Evolutionary conservation across 495 filamentous ascomycete genomes (phyloP).

Genomic region (Stereocaulon alpinum): DNA sequence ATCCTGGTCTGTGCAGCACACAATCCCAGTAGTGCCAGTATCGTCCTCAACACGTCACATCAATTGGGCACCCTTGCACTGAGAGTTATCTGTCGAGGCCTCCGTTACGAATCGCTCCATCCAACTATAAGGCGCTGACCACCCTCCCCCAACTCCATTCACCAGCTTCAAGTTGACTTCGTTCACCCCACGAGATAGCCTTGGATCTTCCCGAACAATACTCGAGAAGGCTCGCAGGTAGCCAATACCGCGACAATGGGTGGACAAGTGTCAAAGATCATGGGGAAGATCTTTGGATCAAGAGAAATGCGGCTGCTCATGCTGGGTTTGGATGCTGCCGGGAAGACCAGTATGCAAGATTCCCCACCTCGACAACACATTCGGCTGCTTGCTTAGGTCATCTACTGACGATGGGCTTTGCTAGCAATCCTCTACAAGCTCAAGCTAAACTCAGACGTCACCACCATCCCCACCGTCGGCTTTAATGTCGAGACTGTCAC

Average conservation of each 20-base stretch:
- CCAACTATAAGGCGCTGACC: neutral
- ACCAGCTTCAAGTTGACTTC: neutral
- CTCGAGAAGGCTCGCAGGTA: no score
- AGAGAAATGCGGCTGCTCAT: slow-evolving; percentile 94
- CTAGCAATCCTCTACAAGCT: slow-evolving; percentile 94
- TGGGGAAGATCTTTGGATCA: slow-evolving; percentile 96
- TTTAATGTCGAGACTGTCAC: slow-evolving; percentile 99
- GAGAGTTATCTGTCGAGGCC: no score
- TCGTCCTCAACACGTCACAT: neutral
- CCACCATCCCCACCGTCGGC: slow-evolving; percentile 97
- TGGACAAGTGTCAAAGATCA: slow-evolving; percentile 72
- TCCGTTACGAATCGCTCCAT: no score
- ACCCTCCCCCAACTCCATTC: neutral
- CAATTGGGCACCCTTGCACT: neutral
- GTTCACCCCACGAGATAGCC: neutral
- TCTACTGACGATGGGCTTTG: neutral
- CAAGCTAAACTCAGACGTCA: slow-evolving; percentile 96
- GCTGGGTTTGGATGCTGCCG: slow-evolving; percentile 97
- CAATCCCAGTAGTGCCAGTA: neutral
- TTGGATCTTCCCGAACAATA: neutral
- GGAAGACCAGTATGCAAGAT: slow-evolving; percentile 65
- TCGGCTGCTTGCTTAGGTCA: neutral
- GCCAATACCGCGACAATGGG: slow-evolving; percentile 47
- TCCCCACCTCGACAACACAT: neutral
- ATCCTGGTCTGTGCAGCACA: neutral